Base-by-base conservation (phyloP, 106 monocot species). In the Vanilla planifolia region DNA sequence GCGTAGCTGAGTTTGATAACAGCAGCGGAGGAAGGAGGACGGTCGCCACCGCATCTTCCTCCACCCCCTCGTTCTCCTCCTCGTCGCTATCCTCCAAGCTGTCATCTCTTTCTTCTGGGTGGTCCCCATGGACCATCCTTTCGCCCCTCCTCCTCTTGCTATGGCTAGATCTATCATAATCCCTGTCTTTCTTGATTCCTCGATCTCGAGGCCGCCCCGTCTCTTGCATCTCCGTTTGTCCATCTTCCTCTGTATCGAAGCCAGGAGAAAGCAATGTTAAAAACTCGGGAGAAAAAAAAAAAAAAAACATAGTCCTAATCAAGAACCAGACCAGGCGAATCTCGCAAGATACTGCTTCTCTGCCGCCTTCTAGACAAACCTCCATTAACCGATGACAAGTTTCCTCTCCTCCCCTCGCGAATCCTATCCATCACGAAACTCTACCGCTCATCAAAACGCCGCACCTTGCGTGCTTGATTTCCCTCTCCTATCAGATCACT, bases 61-160 rank as follows among this genome's bases (percentile, higher is more conserved):
- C 83, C 1, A 83, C 94, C 4, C 91, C 89, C 0, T 95, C 96
- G 9, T 98, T 91, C 0, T 88, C 86, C 1, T 91, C 84, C 8
- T 80, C 91, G 4, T 77, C 26, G 61, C 84, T 92, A 19, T 85
- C 88, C 8, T 88, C 91, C 5, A 84, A 82, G 57, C 64, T 85
- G 14, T 83, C 82, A 1, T 68, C 82, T 20, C 66, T 72, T 25
- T 84, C 87, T 6, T 77, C 84, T 28, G 73, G 43, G 25, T 66
- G 64, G 25, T 77, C 62, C 16, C 72, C 79, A 67, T 80, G 83
- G 51, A 85, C 55, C 69, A 77, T 30, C 73, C 78, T 76, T 37
- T 92, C 96, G 14, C 81, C 88, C 65, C 82, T 72, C 73, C 96
- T 77, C 68, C 88, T 62, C 82, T 88, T 85, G 52, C 69, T 79